Evolutionary conservation across 2,329 filamentous ascomycete species (phyloP).

Genomic region (Tolypocladium tundrense): DNA sequence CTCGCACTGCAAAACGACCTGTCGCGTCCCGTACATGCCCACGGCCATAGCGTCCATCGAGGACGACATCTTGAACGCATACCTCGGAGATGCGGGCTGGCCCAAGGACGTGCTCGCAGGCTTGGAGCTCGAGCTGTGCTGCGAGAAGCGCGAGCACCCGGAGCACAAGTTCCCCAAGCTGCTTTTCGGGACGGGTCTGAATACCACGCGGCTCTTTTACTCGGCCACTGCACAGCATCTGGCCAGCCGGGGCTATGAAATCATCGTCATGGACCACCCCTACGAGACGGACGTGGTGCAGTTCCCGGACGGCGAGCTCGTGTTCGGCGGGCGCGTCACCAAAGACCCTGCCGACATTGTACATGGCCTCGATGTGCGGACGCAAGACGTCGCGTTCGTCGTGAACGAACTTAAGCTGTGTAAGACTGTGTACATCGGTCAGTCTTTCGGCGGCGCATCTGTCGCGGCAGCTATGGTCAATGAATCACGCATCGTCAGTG

Average conservation of each 20-base stretch:
- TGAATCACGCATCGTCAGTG: constrained; percentile 20
- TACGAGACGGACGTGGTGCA: constrained; percentile 30
- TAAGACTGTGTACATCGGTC: constrained; percentile 19
- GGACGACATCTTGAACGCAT: constrained; percentile 10
- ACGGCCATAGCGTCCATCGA: constrained; percentile 8
- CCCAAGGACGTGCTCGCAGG: constrained; percentile 6
- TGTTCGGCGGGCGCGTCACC: constrained; percentile 12
- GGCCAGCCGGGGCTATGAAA: constrained; percentile 27
- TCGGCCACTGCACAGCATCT: constrained; percentile 26
- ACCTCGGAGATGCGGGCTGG: constrained; percentile 7
- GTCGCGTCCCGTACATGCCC: constrained; percentile 12
- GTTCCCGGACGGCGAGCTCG: constrained; percentile 23
- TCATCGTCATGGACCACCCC: constrained; percentile 33
- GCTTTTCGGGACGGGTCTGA: constrained; percentile 8
- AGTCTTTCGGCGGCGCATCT: constrained; percentile 22
- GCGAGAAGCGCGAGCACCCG: constrained; percentile 2
- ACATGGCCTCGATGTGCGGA: constrained; percentile 11
- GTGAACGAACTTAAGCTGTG: constrained; percentile 12
- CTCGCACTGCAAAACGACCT: constrained; percentile 9
- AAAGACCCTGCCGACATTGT: constrained; percentile 5
- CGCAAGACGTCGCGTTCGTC: constrained; percentile 18
- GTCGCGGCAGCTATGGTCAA: constrained; percentile 17
- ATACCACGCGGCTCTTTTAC: constrained; percentile 24
- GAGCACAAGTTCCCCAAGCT: not conserved
- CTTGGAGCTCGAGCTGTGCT: constrained; percentile 13